These are phyloP conservation scores for Metrosideros polymorpha DNA, from an alignment of 441 rosid genomes.

Conservation along the genomic window DNA sequence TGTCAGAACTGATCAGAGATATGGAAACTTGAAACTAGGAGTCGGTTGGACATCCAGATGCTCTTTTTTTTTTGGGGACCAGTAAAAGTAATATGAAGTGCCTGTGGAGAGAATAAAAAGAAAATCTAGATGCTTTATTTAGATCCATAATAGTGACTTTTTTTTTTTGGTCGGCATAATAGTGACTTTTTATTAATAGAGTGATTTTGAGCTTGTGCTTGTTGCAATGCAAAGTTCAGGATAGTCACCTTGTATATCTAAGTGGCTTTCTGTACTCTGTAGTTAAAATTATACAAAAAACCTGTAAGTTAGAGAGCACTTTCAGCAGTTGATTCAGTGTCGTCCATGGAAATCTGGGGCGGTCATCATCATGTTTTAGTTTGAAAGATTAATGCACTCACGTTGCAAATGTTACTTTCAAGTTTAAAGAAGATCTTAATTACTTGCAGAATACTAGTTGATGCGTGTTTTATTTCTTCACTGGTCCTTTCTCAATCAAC, in stretches of 20 bases:
- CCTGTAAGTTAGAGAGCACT: background rate
- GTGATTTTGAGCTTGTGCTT: background rate
- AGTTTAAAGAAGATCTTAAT: background rate
- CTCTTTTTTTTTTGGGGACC: background rate
- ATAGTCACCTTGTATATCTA: background rate
- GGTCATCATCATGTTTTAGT: background rate
- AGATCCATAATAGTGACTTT: too few relatives aligned
- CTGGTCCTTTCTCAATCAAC: background rate
- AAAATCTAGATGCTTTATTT: background rate
- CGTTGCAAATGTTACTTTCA: accelerated
- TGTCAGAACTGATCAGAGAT: background rate
- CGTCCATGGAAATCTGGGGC: background rate
- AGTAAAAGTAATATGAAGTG: background rate
- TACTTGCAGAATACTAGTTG: background rate
- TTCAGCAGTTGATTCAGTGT: background rate
- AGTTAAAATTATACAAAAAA: background rate
- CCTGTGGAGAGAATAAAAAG: background rate
- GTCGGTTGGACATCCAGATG: background rate
- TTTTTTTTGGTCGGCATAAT: too few relatives aligned
- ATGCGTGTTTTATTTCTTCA: too few relatives aligned
- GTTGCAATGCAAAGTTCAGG: background rate
- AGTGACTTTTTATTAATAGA: background rate
- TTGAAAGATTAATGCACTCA: accelerated
- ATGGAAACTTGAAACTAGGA: background rate
- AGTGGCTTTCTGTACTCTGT: background rate